Evolutionary conservation across 345 rosid genomes (phyloP).

Genomic region (Gossypium rotundifolium): DNA sequence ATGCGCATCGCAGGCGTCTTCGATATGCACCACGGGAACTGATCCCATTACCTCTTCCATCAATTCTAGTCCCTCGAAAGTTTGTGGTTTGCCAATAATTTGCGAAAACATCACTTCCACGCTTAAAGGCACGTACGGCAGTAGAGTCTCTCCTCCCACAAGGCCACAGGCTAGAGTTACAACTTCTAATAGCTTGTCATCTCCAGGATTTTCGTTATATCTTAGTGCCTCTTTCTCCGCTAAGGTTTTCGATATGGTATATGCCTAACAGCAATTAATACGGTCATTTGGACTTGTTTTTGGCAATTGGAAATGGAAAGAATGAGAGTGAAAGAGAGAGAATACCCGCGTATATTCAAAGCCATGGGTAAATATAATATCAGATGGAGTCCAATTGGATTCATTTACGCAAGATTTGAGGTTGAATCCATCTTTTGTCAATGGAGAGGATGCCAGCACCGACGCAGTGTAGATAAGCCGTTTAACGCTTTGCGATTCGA

Average conservation of each 20-base stretch:
- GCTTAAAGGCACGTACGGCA: conserved; percentile 10
- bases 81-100: not conserved
- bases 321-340: not conserved
- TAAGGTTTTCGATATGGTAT: conserved; percentile 19
- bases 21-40: conserved; percentile 19
- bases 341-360: not conserved
- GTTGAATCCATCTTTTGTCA: conserved; percentile 16
- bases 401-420: not conserved
- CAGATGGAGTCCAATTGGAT: not conserved
- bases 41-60: conserved; percentile 21
- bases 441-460: conserved; percentile 18
- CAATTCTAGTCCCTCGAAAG: conserved; percentile 7
- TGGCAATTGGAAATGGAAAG: not conserved
- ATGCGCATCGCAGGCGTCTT: conserved; percentile 27
- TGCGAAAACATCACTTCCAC: conserved; percentile 9
- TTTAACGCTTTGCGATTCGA: conserved; percentile 15
- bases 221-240: conserved; percentile 25
- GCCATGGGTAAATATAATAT: not conserved
- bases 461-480: conserved; percentile 29
- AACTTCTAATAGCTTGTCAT: conserved; percentile 13
- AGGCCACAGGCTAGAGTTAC: conserved; percentile 21
- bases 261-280: not conserved
- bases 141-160: conserved; percentile 15
- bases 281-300: no score
- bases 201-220: conserved; percentile 1